phyloP scores from a whole-genome alignment of 2,329 filamentous ascomycete genomes.

The Cladosporium sp. region DNA sequence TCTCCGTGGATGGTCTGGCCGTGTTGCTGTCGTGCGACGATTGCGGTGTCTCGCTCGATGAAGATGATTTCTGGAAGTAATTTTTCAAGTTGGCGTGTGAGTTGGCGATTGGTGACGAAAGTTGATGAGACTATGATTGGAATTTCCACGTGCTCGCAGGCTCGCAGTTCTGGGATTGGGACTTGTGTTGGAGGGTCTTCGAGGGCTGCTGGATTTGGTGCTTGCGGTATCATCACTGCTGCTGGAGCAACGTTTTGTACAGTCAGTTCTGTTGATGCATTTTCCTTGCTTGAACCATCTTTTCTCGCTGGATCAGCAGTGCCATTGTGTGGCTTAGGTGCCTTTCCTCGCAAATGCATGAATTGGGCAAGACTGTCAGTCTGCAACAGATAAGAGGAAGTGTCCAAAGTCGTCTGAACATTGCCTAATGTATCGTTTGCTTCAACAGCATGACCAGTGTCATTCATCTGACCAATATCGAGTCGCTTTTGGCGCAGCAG shows the following conservation, averaged over 20 bases:
- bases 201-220: neutral
- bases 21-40: neutral
- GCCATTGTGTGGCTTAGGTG: neutral
- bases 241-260: constrained; percentile 9
- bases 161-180: constrained; percentile 13
- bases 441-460: no score
- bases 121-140: constrained; percentile 52
- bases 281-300: no score
- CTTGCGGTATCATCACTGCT: constrained; percentile 14
- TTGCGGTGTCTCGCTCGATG: constrained; percentile 52
- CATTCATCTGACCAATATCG: constrained; percentile 21
- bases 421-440: no score
- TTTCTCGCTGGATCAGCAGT: no score
- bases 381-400: constrained; percentile 9
- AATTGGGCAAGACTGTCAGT: constrained; percentile 11
- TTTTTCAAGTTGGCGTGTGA: constrained; percentile 50
- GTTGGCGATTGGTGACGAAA: constrained; percentile 39
- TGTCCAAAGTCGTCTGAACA: no score
- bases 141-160: constrained; percentile 22
- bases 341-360: constrained; percentile 15
- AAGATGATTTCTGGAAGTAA: constrained; percentile 49
- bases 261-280: neutral
- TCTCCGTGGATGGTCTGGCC: constrained; percentile 37
- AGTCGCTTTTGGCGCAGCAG: constrained; percentile 35
- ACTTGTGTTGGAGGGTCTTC: neutral